phyloP scores from a whole-genome alignment of 1,139 yeast genomes.

The Candida anutae region DNA sequence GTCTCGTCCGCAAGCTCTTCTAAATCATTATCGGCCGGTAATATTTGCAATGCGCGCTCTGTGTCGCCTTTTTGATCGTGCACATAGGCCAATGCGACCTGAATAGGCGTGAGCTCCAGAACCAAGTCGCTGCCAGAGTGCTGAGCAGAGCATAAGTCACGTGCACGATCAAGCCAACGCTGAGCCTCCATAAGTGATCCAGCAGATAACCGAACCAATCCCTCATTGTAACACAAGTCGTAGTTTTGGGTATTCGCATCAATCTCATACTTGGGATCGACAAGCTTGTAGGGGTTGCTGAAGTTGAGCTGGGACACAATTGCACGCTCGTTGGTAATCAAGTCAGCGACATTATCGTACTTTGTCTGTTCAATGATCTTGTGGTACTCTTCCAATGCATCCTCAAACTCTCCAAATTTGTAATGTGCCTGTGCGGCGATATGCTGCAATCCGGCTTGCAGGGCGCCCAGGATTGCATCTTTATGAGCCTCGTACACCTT shows the following conservation, averaged over 20 bases:
- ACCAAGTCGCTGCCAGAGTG: constrained; percentile 35
- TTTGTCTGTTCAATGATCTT: constrained; percentile 31
- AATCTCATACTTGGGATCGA: constrained; percentile 6
- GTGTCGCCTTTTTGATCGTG: constrained; percentile 40
- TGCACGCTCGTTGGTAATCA: constrained; percentile 64
- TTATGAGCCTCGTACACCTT: constrained; percentile 25
- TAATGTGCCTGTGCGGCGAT: constrained; percentile 79
- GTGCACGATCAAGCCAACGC: constrained; percentile 43
- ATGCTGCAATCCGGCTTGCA: constrained; percentile 52
- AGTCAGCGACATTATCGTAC: constrained; percentile 42
- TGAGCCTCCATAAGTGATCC: constrained; percentile 39
- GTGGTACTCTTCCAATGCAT: constrained; percentile 51
- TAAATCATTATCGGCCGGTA: constrained; percentile 6
- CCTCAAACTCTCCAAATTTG: constrained; percentile 50
- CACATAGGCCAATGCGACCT: constrained; percentile 64
- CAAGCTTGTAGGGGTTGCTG: constrained; percentile 3
- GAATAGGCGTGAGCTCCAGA: constrained; percentile 53
- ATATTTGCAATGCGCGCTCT: constrained; percentile 29
- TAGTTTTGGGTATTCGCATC: constrained; percentile 15
- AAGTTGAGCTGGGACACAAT: constrained; percentile 47
- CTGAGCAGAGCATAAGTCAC: constrained; percentile 27
- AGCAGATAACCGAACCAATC: constrained; percentile 45
- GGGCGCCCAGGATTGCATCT: constrained; percentile 11
- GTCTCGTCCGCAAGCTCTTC: constrained; percentile 21
- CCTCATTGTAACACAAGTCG: constrained; percentile 55